Base-by-base conservation (phyloP, 306 rosid species). In the Amphicarpaea edgeworthii region DNA sequence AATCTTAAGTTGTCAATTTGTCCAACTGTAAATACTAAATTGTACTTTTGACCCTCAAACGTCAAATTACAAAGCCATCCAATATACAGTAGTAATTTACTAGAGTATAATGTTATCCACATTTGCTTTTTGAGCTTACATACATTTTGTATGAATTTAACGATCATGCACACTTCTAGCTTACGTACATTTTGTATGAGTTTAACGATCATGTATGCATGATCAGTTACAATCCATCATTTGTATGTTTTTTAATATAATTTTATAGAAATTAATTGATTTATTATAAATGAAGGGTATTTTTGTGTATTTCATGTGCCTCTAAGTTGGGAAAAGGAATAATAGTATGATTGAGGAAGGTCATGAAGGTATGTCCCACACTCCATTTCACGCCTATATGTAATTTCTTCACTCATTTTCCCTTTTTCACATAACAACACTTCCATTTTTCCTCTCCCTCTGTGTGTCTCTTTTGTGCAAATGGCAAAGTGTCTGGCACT, bases 401-500 rank as follows among this genome's bases (percentile, higher is more conserved):
- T 50, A 50, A 7, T 75, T n/a, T 57, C 45, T 45, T 65, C 34
- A 17, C 16, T 4, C 11, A 26, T 4, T 1, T 6, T 50, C 5
- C 67, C 49, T 34, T 63, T 63, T 66, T 50, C 83, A 57, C 10
- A 58, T 43, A 57, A 23, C 43, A 57, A 23, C 43, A 57, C 72
- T 50, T 53, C 42, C 26, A 59, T 14, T n/a, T n/a, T n/a, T 19
- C 58, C 28, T 24, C 55, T 77, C 28, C 32, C 16, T 26, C 24
- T 28, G 4, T 5, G 5, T 46, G 19, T 19, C 34, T 49, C 60
- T 6, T 59, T 65, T 45, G 26, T 46, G 50, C 59, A 65, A 68
- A 85, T 88, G 90, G 90, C 65, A 17, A 85, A 85, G n/a, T 43
- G 76, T 54, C 37, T 70, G 8, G 53, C 71, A n/a, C 54, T 85